These are phyloP conservation scores for Pachysandra terminalis DNA, from an alignment of 164 flowering plant species.

Conservation along the genomic window DNA sequence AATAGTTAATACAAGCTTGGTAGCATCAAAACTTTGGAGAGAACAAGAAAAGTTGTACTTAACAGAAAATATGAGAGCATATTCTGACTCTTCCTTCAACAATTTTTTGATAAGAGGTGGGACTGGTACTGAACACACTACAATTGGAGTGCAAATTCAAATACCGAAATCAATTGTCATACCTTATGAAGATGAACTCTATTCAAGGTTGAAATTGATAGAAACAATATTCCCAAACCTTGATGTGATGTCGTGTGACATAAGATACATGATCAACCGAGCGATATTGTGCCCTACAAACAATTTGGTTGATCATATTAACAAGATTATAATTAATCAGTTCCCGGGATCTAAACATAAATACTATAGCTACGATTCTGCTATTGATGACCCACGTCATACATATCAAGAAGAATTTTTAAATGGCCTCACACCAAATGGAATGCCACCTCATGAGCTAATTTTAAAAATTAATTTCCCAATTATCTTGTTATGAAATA, in stretches of 20 bases:
- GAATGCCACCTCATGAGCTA: no score
- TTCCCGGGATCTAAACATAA: no score
- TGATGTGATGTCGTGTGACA: no score
- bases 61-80: conserved; percentile 11
- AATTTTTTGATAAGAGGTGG: conserved; percentile 8
- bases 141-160: neutral
- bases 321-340: no score
- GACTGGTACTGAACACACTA: conserved; percentile 1
- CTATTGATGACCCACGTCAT: neutral
- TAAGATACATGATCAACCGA: no score
- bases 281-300: no score
- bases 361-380: neutral
- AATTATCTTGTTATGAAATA: conserved; percentile 10
- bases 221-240: neutral
- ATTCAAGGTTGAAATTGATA: neutral
- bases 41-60: neutral
- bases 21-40: conserved; percentile 9
- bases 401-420: conserved; percentile 2
- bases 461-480: conserved; percentile 5
- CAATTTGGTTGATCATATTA: no score
- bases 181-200: neutral
- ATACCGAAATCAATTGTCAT: neutral
- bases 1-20: conserved; percentile 2
- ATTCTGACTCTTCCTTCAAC: neutral
- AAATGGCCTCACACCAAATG: no score